Percentiles rank a stretch among this genome's conserved stretches.
These are phyloP conservation scores for Epipyxis sp. DNA, from an alignment of 108 stramenopile species.

Conservation along the genomic window DNA sequence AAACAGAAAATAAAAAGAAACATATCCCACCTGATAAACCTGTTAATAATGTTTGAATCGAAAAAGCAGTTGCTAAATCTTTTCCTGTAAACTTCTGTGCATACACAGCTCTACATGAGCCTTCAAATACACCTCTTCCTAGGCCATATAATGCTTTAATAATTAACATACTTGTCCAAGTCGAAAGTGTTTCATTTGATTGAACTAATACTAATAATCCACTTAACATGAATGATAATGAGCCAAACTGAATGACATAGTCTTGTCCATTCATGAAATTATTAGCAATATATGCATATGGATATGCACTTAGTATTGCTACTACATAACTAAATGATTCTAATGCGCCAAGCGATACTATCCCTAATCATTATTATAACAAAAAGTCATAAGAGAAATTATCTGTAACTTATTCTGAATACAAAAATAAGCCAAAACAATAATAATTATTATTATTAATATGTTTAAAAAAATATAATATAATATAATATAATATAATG, in stretches of 20 bases:
- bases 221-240: constrained; percentile 1
- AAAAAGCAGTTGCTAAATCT: constrained; percentile 2
- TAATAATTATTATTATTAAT: too few relatives aligned
- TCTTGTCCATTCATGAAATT: not conserved
- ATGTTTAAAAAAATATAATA: too few relatives aligned
- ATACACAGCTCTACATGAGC: constrained; percentile 19
- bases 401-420: too few relatives aligned
- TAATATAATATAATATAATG: too few relatives aligned
- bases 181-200: not conserved
- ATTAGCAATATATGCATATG: constrained; percentile 6
- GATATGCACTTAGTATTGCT: not conserved
- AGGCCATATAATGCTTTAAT: constrained; percentile 5
- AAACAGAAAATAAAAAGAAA: constrained; percentile 4
- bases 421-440: too few relatives aligned
- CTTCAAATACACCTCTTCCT: constrained; percentile 9
- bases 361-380: too few relatives aligned
- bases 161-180: not conserved
- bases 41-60: not conserved
- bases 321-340: not conserved
- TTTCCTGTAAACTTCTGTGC: constrained; percentile 3
- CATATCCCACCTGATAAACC: constrained; percentile 18
- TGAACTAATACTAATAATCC: not conserved
- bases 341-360: not conserved
- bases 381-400: too few relatives aligned
- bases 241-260: constrained; percentile 16